phyloP scores from a whole-genome alignment of 495 filamentous ascomycete genomes.

The Friedmanniomyces endolithicus region DNA sequence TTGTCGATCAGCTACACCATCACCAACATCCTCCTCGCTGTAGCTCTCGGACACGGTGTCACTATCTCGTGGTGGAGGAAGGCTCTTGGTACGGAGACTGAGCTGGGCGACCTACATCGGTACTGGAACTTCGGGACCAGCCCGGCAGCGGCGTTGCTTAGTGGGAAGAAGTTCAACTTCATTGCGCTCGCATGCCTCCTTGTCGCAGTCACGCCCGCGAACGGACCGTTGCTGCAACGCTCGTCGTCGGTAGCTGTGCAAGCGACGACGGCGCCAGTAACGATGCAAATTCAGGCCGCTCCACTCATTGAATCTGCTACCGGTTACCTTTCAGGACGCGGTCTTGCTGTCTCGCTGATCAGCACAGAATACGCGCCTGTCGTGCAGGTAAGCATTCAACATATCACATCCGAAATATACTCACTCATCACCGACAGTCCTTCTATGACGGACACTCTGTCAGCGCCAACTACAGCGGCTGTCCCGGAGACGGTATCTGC shows the following conservation, averaged over 20 bases:
- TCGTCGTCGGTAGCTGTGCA: background rate
- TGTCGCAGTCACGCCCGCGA: background rate
- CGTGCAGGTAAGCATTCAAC: background rate
- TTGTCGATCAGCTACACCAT: background rate
- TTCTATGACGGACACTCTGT: background rate
- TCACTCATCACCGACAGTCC: background rate
- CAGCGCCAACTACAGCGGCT: background rate
- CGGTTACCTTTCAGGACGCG: background rate
- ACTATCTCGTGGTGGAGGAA: background rate
- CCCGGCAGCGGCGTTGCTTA: background rate
- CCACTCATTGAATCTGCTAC: background rate
- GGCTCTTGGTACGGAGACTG: background rate
- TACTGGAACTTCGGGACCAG: background rate
- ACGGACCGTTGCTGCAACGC: background rate
- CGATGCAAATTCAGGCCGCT: background rate
- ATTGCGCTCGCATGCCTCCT: background rate
- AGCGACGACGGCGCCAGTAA: background rate
- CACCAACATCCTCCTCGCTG: background rate
- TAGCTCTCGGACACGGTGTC: background rate
- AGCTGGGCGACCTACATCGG: background rate
- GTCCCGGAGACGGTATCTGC: background rate
- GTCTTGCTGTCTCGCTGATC: background rate
- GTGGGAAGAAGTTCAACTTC: background rate
- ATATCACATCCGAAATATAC: background rate
- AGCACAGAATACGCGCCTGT: background rate